A percentile compares a stretch with the other conserved stretches of the same genome.
Evolutionary conservation across 352 stramenopile genomes (phyloP).

Genomic region (Pythium scleroteichum): DNA sequence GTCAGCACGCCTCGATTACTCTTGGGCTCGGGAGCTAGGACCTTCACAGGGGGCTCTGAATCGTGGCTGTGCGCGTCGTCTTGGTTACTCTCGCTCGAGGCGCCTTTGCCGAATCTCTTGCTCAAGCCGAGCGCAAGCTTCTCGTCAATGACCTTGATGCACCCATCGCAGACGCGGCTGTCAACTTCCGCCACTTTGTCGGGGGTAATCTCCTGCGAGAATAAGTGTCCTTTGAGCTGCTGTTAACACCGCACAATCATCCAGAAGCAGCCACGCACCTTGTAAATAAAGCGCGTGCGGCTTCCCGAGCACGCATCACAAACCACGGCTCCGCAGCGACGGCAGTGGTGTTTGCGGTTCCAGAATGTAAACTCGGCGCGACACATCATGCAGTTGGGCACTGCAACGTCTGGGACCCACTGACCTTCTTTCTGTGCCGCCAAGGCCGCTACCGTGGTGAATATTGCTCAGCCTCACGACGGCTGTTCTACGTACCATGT

Average conservation of each 20-base stretch:
- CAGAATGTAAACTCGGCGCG: conserved; percentile 82
- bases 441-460: background rate
- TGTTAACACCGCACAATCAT: background rate
- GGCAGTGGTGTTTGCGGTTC: conserved; percentile 88
- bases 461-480: background rate
- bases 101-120: conserved; percentile 68
- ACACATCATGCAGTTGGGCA: conserved; percentile 83
- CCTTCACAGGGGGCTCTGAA: background rate
- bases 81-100: conserved; percentile 23
- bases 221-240: background rate
- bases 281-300: conserved; percentile 86
- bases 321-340: conserved; percentile 80
- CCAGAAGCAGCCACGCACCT: conserved; percentile 31
- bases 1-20: conserved; percentile 73
- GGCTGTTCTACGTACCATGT: conserved; percentile 57
- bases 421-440: conserved; percentile 65
- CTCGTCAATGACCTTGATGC: conserved; percentile 84
- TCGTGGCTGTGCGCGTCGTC: conserved; percentile 19
- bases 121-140: conserved; percentile 76
- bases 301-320: conserved; percentile 79
- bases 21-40: conserved; percentile 49
- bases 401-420: conserved; percentile 83
- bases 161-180: conserved; percentile 77
- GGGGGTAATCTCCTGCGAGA: conserved; percentile 56
- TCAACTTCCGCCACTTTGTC: conserved; percentile 66